These are phyloP conservation scores for Eleusine coracana DNA, from an alignment of 176 grass and related monocot genomes.

Conservation along the genomic window DNA sequence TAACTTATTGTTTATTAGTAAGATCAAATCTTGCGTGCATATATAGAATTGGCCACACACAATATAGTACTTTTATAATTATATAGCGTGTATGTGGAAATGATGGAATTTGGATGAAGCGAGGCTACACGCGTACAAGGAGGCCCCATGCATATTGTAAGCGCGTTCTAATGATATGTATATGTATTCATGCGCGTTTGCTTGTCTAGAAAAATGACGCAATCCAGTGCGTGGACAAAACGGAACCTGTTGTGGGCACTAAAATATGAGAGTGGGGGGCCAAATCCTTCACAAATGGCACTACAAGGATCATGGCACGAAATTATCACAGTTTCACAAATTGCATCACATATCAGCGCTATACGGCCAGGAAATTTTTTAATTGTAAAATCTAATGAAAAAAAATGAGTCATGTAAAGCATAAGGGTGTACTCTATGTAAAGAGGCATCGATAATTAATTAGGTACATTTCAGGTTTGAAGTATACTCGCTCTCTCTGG, in stretches of 20 bases:
- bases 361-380: neutral
- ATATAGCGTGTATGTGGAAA: constrained; percentile 18
- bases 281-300: constrained; percentile 4
- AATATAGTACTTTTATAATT: neutral
- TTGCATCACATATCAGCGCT: neutral
- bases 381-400: neutral
- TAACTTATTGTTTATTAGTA: neutral
- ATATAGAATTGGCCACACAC: neutral
- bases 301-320: too few species aligned
- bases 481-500: neutral
- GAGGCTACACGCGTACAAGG: constrained; percentile 2
- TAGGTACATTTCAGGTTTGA: neutral
- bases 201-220: neutral
- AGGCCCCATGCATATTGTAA: constrained; percentile 3
- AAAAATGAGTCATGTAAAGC: neutral
- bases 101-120: constrained; percentile 27
- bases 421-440: neutral
- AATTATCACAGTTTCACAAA: neutral
- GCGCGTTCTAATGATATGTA: neutral
- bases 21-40: constrained; percentile 8
- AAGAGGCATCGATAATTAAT: neutral
- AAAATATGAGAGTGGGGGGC: constrained; percentile 13
- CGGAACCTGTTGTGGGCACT: neutral
- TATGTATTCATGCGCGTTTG: neutral
- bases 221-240: neutral